These are phyloP conservation scores for Magnaporthiopsis poae DNA, from an alignment of 2,329 filamentous ascomycete genomes.

Conservation along the genomic window DNA sequence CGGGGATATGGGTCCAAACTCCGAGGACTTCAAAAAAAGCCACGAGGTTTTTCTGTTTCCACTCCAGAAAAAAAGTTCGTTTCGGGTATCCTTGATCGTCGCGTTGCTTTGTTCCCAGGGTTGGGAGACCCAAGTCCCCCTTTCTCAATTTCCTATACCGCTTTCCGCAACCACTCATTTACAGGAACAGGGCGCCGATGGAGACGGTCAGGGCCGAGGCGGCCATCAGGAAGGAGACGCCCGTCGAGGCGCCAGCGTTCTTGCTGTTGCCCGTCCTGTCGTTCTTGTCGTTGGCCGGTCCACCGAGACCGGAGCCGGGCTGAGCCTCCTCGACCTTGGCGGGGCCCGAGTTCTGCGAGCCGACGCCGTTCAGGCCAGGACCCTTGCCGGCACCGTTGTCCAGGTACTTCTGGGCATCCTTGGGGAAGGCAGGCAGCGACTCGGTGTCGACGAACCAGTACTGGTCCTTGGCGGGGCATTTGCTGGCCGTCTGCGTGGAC, in stretches of 20 bases:
- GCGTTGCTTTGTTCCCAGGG: not conserved
- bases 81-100: not conserved
- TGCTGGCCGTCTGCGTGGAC: conserved; percentile 34
- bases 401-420: conserved; percentile 42
- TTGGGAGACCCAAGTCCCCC: not conserved
- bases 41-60: not conserved
- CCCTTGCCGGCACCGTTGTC: conserved; percentile 42
- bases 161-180: conserved; percentile 11
- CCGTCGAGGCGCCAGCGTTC: conserved; percentile 22
- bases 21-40: not conserved
- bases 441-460: conserved; percentile 43
- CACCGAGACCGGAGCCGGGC: conserved; percentile 29
- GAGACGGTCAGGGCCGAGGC: conserved; percentile 25
- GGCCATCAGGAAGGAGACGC: conserved; percentile 23
- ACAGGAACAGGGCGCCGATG: conserved; percentile 30
- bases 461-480: conserved; percentile 39
- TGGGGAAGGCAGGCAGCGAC: conserved; percentile 42
- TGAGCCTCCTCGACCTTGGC: conserved; percentile 34
- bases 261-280: conserved; percentile 24
- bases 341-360: conserved; percentile 43
- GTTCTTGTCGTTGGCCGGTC: conserved; percentile 22
- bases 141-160: not conserved
- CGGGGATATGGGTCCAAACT: not conserved
- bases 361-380: conserved; percentile 41
- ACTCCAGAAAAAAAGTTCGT: not conserved